A percentile compares a stretch with the other conserved stretches of the same genome.
Conservation (phyloP, 306 rosid genomes). For the Aeschynomene evenia region DNA sequence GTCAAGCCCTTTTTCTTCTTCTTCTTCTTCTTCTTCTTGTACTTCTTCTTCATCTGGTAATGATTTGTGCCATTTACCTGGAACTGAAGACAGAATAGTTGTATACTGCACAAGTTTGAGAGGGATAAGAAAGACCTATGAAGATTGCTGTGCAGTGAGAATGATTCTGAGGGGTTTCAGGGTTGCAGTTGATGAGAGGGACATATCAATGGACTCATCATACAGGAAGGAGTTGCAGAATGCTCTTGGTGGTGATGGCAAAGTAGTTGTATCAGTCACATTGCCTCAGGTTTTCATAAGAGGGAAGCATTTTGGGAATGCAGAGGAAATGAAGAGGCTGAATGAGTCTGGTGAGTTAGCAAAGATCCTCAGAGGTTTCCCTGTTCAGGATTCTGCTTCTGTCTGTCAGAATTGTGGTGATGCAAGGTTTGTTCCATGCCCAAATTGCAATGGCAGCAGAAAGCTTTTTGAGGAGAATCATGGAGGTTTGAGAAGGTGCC, state of each 20-base stretch:
- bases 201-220: slow-evolving; percentile 79
- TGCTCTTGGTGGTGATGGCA: slow-evolving; percentile 45
- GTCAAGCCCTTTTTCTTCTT: slow-evolving; percentile 47
- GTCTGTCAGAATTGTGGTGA: slow-evolving; percentile 71
- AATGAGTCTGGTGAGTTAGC: slow-evolving; percentile 69
- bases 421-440: slow-evolving; percentile 74
- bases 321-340: slow-evolving; percentile 60
- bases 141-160: slow-evolving; percentile 72
- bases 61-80: slow-evolving; percentile 33
- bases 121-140: slow-evolving; percentile 72
- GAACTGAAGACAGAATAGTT: slow-evolving; percentile 59
- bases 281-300: slow-evolving; percentile 73
- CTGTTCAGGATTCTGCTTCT: slow-evolving; percentile 42
- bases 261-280: slow-evolving; percentile 29
- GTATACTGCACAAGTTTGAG: slow-evolving; percentile 73
- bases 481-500: slow-evolving; percentile 60
- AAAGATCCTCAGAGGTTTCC: slow-evolving; percentile 55
- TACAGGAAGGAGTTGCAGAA: slow-evolving; percentile 59
- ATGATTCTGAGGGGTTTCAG: slow-evolving; percentile 60
- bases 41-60: slow-evolving; percentile 6
- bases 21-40: neutral
- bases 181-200: slow-evolving; percentile 73
- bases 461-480: slow-evolving; percentile 62
- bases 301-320: slow-evolving; percentile 66
- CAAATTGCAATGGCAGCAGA: slow-evolving; percentile 65